phyloP scores from a whole-genome alignment of 2,329 filamentous ascomycete species.

The Penicillium griseofulvum region DNA sequence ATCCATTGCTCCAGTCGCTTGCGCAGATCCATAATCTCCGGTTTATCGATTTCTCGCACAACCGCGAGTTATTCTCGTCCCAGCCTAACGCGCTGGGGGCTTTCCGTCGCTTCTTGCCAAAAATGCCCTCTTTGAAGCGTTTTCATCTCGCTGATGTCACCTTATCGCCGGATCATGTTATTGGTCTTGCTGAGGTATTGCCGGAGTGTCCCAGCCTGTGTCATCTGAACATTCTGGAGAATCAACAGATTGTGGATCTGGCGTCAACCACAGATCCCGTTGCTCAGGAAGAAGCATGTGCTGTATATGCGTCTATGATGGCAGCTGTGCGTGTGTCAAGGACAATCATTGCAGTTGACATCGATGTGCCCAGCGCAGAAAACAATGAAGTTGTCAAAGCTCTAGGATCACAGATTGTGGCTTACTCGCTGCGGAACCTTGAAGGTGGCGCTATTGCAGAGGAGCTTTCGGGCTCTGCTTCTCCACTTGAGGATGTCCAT shows the following conservation, averaged over 20 bases:
- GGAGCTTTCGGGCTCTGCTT: constrained; percentile 46
- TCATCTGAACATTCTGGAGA: constrained; percentile 84
- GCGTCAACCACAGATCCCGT: constrained; percentile 76
- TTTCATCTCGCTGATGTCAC: constrained; percentile 83
- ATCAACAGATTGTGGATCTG: constrained; percentile 60
- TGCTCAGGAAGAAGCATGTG: constrained; percentile 87
- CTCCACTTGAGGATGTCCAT: constrained; percentile 51
- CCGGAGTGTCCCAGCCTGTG: constrained; percentile 79
- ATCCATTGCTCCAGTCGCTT: constrained; percentile 71
- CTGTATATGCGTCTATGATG: constrained; percentile 86
- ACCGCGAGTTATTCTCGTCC: constrained; percentile 72
- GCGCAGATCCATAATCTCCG: constrained; percentile 69
- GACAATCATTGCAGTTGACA: constrained; percentile 83
- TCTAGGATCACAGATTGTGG: constrained; percentile 89
- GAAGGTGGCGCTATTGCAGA: constrained; percentile 71
- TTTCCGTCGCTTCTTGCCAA: constrained; percentile 79
- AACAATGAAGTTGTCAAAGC: constrained; percentile 91
- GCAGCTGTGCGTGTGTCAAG: constrained; percentile 80
- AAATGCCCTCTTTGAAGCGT: constrained; percentile 72
- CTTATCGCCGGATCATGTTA: constrained; percentile 81
- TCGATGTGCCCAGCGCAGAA: constrained; percentile 77
- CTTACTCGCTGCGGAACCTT: constrained; percentile 89
- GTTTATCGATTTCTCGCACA: constrained; percentile 91
- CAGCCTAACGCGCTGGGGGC: constrained; percentile 71
- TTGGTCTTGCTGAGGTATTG: constrained; percentile 84